phyloP scores from a whole-genome alignment of 345 rosid genomes.

The Citrus maxima region DNA sequence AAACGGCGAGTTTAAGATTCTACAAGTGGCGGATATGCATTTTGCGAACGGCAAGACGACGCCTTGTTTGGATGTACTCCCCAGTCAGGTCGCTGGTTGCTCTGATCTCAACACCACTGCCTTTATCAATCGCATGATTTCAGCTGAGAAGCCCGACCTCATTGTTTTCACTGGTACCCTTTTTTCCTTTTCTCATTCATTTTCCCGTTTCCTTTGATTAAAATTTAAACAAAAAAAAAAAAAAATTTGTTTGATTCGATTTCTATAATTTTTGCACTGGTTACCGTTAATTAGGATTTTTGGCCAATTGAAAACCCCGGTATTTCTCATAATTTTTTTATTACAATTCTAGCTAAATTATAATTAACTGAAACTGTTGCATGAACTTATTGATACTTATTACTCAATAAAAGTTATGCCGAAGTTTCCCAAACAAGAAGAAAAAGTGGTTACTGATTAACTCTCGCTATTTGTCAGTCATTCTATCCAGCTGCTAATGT shows the following conservation, averaged over 20 bases:
- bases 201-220: background rate
- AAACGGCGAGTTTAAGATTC: slow-evolving; percentile 71
- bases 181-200: background rate
- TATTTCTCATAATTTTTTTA: too few species aligned
- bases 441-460: background rate
- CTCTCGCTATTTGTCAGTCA: background rate
- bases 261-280: background rate
- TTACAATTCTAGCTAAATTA: background rate
- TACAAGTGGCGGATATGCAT: slow-evolving; percentile 96
- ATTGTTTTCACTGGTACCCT: slow-evolving; percentile 81
- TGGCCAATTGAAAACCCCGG: background rate
- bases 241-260: background rate
- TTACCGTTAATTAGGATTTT: too few species aligned
- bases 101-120: slow-evolving; percentile 88
- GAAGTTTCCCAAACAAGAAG: background rate
- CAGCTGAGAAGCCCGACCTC: slow-evolving; percentile 76
- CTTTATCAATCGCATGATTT: slow-evolving; percentile 65
- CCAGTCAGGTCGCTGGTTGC: slow-evolving; percentile 47
- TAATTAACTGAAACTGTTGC: background rate
- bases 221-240: background rate
- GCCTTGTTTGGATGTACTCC: slow-evolving; percentile 49
- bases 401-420: too few species aligned
- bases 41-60: slow-evolving; percentile 65
- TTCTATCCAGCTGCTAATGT: background rate
- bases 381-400: background rate